Evolutionary conservation across 257 asterid genomes (phyloP), one percentile per base, ranked within the genome.

Genomic region (Rehmannia glutinosa): DNA sequence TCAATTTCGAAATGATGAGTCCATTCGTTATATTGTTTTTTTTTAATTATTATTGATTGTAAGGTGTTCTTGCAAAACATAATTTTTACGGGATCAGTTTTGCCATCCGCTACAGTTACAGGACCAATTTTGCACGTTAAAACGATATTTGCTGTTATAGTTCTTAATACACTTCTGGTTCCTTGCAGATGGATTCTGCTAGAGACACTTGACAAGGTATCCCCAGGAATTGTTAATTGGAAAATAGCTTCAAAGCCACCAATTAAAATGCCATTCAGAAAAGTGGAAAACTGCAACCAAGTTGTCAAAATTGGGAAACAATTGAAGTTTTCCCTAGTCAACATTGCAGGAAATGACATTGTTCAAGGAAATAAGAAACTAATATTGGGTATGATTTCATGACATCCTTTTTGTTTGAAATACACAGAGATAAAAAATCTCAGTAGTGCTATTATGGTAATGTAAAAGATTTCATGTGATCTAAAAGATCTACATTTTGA

Each of bases 241-340:
- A 89, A 85, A 77, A 73, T 81, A 10, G 85, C 95, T 52, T 76
- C 91, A 20, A 84, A 80, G 75, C 97, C 97, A 72, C 97, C 96
- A 66, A 87, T 89, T 45, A 83, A 85, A 73, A 85, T 83, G 97
- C 97, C 93, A 42, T 89, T 89, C 70, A 76, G 89, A 66, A 87
- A 89, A 85, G 97, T 89, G 35, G 97, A 89, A 70, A 89, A 89
- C 35, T 89, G 95, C 85, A 89, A 89, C 78, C 97, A 87, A 77
- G 97, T 89, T 39, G 82, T 89, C 78, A 87, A 77, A 76, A 83
- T 89, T 20, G 96, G 96, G 74, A 85, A 78, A 73, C 86, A 84
- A 57, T 70, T 87, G 81, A 89, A 82, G 73, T 83, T 89, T 71
- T 89, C 97, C 64, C 85, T 89, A 7, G 97, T 89, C 35, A 89